Conservation (phyloP, 768 basidiomycete species). For the Hygrocybe punicea region DNA sequence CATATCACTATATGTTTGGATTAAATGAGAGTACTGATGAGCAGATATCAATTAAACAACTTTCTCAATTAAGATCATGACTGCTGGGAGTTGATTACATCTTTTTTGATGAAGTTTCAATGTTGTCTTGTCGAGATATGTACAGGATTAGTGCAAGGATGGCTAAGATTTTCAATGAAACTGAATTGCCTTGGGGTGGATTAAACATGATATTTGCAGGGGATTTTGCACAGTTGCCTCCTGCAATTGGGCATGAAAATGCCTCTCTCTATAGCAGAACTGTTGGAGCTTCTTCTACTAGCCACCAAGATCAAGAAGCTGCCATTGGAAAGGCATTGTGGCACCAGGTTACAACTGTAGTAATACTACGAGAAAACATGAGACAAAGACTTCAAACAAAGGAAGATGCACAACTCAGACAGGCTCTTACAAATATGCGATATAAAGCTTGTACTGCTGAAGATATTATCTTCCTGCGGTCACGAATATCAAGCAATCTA, state of each 20-base stretch:
- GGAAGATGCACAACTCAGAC: conserved; percentile 17
- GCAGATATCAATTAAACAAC: background rate
- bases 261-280: too few relatives aligned
- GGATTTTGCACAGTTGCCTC: conserved; percentile 29
- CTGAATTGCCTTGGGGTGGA: too few relatives aligned
- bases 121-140: too few relatives aligned
- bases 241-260: too few relatives aligned
- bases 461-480: conserved; percentile 36
- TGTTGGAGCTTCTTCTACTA: background rate
- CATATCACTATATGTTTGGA: conserved; percentile 22
- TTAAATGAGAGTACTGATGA: conserved; percentile 1
- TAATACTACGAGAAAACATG: conserved; percentile 36
- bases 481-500: conserved; percentile 17
- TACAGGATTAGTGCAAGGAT: too few relatives aligned
- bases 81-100: conserved; percentile 20
- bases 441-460: conserved; percentile 38
- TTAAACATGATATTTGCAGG: conserved; percentile 24
- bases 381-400: conserved; percentile 15
- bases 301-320: conserved; percentile 11
- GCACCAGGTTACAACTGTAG: conserved; percentile 32
- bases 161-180: too few relatives aligned
- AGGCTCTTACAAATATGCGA: conserved; percentile 17
- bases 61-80: conserved; percentile 9
- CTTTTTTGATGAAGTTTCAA: conserved; percentile 27
- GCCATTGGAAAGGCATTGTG: conserved; percentile 27